Conservation (phyloP, 306 rosid genomes). For the cucumber (Cucumis sativus) region DNA sequence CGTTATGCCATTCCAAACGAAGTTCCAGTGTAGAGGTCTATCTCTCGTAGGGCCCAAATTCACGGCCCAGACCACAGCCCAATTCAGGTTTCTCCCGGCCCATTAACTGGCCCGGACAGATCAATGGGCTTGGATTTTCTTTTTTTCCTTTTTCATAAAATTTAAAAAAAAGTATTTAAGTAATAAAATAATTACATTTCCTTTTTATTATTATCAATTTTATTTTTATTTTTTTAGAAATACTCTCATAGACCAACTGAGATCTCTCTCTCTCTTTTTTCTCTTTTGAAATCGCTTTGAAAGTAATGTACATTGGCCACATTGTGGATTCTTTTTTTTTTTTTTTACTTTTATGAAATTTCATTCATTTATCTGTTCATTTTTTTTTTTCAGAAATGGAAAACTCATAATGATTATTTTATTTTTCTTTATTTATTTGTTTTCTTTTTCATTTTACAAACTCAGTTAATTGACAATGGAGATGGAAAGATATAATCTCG, state of each 20-base stretch:
- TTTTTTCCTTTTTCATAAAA: not conserved
- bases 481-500: not conserved
- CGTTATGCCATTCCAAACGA: slow-evolving; percentile 49
- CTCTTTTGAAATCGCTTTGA: not conserved
- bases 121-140: not conserved
- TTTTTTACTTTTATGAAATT: not conserved
- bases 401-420: not conserved
- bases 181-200: slow-evolving; percentile 6
- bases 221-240: not conserved
- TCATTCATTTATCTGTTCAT: not conserved
- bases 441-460: too few species aligned
- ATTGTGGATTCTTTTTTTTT: not conserved
- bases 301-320: slow-evolving; percentile 4
- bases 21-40: slow-evolving; percentile 61
- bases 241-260: not conserved
- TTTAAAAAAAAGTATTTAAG: not conserved
- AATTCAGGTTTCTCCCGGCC: slow-evolving; percentile 19
- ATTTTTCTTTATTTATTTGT: too few species aligned
- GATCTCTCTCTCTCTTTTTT: not conserved
- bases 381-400: not conserved
- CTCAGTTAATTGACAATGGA: not conserved
- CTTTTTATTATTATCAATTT: not conserved
- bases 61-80: slow-evolving; percentile 9
- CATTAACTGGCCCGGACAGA: slow-evolving; percentile 3
- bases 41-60: slow-evolving; percentile 39